Evolutionary conservation across 352 stramenopile genomes (phyloP), one percentile per base, ranked within the genome.

Genomic region (Phytophthora chlamydospora): DNA sequence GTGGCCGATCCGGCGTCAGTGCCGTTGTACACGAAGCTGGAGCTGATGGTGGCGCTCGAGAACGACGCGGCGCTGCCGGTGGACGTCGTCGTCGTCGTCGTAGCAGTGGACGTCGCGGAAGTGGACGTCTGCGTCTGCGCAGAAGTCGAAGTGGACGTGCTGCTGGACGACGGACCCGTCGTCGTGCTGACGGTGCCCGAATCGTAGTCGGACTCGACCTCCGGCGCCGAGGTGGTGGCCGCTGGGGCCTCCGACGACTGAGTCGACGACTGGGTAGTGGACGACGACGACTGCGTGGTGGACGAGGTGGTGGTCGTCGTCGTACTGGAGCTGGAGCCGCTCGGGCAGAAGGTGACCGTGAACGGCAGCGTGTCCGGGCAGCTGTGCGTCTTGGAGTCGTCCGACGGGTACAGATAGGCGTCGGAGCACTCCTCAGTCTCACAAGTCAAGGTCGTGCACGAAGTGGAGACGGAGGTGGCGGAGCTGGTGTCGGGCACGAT

Each of bases 361-460:
- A 86, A 78, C 27, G 66, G 45, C 16, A 67, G 56, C 13, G 59
- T 54, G 27, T 72, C 49, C 17, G 73, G 61, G 44, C 77, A 87
- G 51, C 62, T 73, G 56, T 85, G 72, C 13, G 68, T 80, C 75
- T 86, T 86, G 31, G 55, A 53, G 53, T 83, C 69, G 52, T 86
- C 76, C 31, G 46, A 70, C 32, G 76, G 76, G 57, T 77, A 86
- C 58, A 78, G 51, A 45, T 84, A 86, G 6, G 75, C 76, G 32
- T 83, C 76, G 0, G 58, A 39, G 47, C 74, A 84, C 14, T 50
- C 42, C 4, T 73, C 62, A 13, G 40, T 68, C 40, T 68, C 55
- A 34, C 75, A 83, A 14, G 49, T 71, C 44, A 86, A 17, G 3
- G 53, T 45, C 11, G 54, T 29, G 44, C 70, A 80, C 12, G 55